Evolutionary conservation across 2,329 filamentous ascomycete species (phyloP).

Genomic region (Bertia moriformis): DNA sequence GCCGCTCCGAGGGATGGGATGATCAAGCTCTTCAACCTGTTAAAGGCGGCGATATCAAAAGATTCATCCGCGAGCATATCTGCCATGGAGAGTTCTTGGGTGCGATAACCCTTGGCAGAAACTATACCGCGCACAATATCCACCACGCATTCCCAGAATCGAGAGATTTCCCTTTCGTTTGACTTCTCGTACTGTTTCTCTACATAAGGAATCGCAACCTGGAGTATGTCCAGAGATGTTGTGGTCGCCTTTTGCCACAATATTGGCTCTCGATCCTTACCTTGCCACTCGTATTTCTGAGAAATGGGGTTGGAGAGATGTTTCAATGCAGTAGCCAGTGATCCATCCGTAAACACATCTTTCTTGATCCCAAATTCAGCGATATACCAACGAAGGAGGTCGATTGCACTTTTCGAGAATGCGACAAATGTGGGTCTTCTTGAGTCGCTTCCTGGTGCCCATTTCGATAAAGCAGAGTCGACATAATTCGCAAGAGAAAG

Average conservation of each 20-base stretch:
- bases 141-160: conserved; percentile 59
- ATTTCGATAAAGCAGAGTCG: conserved; percentile 47
- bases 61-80: conserved; percentile 54
- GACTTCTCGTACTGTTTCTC: conserved; percentile 28
- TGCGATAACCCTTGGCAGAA: conserved; percentile 40
- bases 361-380: conserved; percentile 40
- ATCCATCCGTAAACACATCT: conserved; percentile 57
- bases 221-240: conserved; percentile 53
- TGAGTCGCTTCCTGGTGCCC: neutral
- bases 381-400: conserved; percentile 47
- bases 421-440: conserved; percentile 70
- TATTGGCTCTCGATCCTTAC: neutral
- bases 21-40: conserved; percentile 53
- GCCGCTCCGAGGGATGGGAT: conserved; percentile 58
- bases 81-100: conserved; percentile 21
- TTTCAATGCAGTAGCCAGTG: conserved; percentile 48
- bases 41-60: conserved; percentile 69
- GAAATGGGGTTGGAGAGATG: conserved; percentile 57
- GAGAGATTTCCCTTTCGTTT: conserved; percentile 24
- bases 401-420: conserved; percentile 70
- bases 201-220: conserved; percentile 48
- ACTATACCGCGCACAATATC: conserved; percentile 55
- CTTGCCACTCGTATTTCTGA: conserved; percentile 66
- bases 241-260: conserved; percentile 42
- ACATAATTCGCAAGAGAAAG: conserved; percentile 56